A percentile compares a stretch with the other conserved stretches of the same genome.
These are phyloP conservation scores for Ceratocystis diversiconidia DNA, from an alignment of 2,329 filamentous ascomycete species.

Conservation along the genomic window DNA sequence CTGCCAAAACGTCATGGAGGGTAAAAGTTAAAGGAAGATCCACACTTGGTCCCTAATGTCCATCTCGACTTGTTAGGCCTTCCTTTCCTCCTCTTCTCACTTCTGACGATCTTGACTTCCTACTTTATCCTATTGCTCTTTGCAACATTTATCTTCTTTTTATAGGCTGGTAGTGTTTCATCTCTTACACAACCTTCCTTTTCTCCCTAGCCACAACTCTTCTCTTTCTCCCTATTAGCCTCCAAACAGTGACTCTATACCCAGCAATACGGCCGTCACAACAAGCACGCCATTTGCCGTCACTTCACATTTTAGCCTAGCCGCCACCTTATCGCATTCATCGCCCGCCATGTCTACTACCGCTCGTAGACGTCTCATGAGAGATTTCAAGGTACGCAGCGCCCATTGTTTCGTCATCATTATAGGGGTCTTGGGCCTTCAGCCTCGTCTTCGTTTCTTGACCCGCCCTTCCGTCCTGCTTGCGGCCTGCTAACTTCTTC, in stretches of 20 bases:
- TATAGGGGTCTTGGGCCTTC: neutral
- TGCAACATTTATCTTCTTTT: neutral
- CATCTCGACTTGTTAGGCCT: neutral
- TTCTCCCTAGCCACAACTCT: neutral
- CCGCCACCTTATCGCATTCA: neutral
- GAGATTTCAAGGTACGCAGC: conserved; percentile 82
- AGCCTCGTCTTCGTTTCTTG: neutral
- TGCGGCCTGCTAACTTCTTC: conserved; percentile 17
- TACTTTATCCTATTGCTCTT: neutral
- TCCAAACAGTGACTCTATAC: neutral
- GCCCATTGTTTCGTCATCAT: neutral
- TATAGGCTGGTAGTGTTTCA: neutral
- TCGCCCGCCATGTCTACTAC: conserved; percentile 58
- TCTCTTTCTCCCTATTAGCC: neutral
- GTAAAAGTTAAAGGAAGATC: neutral
- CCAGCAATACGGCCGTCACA: neutral
- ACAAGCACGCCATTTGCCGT: neutral
- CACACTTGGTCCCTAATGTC: neutral
- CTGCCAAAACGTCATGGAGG: neutral
- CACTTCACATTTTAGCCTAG: neutral
- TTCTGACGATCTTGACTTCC: neutral
- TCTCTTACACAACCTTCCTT: neutral
- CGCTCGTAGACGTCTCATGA: conserved; percentile 90
- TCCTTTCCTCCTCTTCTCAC: neutral
- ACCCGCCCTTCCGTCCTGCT: neutral